Evolutionary conservation across 2,329 filamentous ascomycete species (phyloP).

Genomic region (Alternaria brassicae): DNA sequence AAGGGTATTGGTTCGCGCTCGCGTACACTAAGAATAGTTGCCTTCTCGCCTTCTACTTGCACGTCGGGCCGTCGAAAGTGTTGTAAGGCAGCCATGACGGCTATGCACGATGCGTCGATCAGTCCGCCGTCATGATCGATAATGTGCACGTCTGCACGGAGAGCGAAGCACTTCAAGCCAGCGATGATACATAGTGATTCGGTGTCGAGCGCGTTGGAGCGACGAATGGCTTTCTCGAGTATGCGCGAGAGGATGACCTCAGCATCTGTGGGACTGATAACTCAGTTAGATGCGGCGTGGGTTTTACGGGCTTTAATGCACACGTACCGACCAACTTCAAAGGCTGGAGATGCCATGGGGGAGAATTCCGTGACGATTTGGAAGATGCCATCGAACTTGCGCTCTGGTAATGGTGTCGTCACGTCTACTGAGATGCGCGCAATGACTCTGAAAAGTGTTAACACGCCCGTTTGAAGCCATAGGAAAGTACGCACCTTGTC

Average conservation of each 20-base stretch:
- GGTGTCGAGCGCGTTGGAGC: slow-evolving; percentile 90
- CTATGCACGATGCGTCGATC: slow-evolving; percentile 84
- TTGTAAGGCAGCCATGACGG: slow-evolving; percentile 83
- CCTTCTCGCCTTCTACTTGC: slow-evolving; percentile 79
- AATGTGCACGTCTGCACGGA: slow-evolving; percentile 91
- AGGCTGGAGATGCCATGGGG: slow-evolving; percentile 88
- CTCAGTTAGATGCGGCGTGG: slow-evolving; percentile 29
- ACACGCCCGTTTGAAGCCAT: slow-evolving; percentile 6
- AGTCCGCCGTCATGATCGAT: slow-evolving; percentile 90
- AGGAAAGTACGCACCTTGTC: slow-evolving; percentile 69
- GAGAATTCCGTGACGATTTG: slow-evolving; percentile 89
- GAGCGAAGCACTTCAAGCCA: slow-evolving; percentile 87
- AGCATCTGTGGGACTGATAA: slow-evolving; percentile 72
- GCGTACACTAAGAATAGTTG: slow-evolving; percentile 82
- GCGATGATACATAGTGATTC: slow-evolving; percentile 95
- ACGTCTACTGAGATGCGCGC: slow-evolving; percentile 89
- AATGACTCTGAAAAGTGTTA: slow-evolving; percentile 67
- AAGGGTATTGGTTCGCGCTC: slow-evolving; percentile 91
- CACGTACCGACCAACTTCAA: slow-evolving; percentile 77
- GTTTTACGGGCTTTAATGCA: not conserved
- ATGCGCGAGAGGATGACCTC: slow-evolving; percentile 87
- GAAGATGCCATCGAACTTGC: slow-evolving; percentile 95
- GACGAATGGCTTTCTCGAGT: slow-evolving; percentile 91
- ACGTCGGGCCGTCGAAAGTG: slow-evolving; percentile 94
- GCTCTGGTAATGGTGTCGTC: slow-evolving; percentile 81